Evolutionary conservation across 2,329 filamentous ascomycete species (phyloP).

Genomic region (Colletotrichum zoysiae): DNA sequence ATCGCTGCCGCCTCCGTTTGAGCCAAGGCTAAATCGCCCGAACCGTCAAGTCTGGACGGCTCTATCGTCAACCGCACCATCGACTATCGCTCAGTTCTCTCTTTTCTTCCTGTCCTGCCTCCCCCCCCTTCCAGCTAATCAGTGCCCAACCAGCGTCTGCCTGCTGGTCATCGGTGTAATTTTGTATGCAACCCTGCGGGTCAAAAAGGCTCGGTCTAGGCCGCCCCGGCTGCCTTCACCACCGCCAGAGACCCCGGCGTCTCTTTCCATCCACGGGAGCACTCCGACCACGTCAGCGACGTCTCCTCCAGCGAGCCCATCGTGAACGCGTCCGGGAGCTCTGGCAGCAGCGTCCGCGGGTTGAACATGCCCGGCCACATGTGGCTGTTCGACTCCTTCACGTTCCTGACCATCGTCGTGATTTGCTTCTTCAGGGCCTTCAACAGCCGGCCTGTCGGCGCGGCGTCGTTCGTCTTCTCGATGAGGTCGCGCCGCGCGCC

Average conservation of each 20-base stretch:
- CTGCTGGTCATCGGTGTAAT: not conserved
- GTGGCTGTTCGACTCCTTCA: not conserved
- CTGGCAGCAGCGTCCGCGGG: not conserved
- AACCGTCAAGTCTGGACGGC: conserved; percentile 2
- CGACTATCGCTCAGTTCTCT: not conserved
- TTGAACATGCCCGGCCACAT: not conserved
- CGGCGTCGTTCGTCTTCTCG: not conserved
- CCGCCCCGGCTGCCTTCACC: not conserved
- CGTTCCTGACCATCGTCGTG: not conserved
- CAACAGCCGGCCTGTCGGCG: not conserved
- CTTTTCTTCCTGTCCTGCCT: not conserved
- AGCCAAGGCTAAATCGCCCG: conserved; percentile 25
- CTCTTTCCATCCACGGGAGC: conserved; percentile 3
- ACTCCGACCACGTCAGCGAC: not conserved
- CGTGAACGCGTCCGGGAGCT: not conserved
- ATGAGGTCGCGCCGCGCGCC: conserved; percentile 2
- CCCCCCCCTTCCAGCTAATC: not conserved
- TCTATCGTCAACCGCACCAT: not conserved
- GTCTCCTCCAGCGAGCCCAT: conserved; percentile 3
- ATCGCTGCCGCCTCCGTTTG: conserved; percentile 11
- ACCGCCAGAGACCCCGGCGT: conserved; percentile 9
- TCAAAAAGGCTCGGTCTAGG: not conserved
- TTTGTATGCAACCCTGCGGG: not conserved
- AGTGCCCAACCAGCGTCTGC: not conserved
- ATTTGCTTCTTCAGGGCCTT: conserved; percentile 10